Conservation (phyloP, 1,284 basidiomycete species). For the Flammula alnicola region DNA sequence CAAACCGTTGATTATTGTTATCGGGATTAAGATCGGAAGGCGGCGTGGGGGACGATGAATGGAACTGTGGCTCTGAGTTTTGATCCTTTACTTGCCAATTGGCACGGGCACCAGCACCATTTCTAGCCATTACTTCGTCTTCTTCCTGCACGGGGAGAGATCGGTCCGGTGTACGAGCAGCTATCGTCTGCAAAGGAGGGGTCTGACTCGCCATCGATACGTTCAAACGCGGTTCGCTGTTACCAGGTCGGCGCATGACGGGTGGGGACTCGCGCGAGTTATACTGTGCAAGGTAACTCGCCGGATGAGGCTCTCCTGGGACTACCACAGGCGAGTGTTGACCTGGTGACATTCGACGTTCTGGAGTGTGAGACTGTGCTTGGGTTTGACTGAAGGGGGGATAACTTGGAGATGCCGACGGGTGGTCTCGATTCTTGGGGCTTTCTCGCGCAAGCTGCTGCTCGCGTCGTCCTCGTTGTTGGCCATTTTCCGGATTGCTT, state of each 20-base stretch:
- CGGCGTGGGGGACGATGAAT: constrained; percentile 51
- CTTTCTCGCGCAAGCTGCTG: constrained; percentile 54
- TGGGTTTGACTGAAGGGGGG: constrained; percentile 35
- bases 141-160: constrained; percentile 81
- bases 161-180: constrained; percentile 66
- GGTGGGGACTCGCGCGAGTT: constrained; percentile 51
- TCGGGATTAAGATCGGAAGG: constrained; percentile 61
- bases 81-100: constrained; percentile 41
- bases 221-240: constrained; percentile 45
- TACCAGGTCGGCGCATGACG: constrained; percentile 42
- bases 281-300: constrained; percentile 50
- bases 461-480: constrained; percentile 44
- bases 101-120: constrained; percentile 30
- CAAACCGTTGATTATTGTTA: constrained; percentile 42
- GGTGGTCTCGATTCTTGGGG: constrained; percentile 54
- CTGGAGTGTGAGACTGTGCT: constrained; percentile 51
- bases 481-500: constrained; percentile 49
- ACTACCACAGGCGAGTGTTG: constrained; percentile 53
- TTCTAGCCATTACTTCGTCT: constrained; percentile 54
- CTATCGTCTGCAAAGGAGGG: constrained; percentile 56
- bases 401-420: constrained; percentile 46
- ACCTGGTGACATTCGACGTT: constrained; percentile 55
- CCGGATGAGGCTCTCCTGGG: constrained; percentile 56
- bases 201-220: constrained; percentile 57
- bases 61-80: constrained; percentile 37